Percentiles rank a stretch among this genome's conserved stretches.
Conservation (phyloP, 495 filamentous ascomycete species). For the Aspergillus nanangensis region DNA sequence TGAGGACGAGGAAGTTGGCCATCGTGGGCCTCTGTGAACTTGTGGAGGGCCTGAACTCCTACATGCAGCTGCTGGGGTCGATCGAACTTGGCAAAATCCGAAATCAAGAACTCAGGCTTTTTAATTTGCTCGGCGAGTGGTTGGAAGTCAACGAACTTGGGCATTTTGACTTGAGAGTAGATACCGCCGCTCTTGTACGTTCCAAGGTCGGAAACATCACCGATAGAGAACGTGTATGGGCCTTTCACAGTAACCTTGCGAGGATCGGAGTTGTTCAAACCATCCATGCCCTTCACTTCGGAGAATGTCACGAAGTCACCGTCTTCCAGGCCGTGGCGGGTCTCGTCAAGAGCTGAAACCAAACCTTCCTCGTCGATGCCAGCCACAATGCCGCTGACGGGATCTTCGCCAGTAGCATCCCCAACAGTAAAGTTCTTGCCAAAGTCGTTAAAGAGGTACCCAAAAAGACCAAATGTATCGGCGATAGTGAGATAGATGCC, state of each 20-base stretch:
- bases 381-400: slow-evolving; percentile 84
- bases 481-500: slow-evolving; percentile 84
- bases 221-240: slow-evolving; percentile 96
- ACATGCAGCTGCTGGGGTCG: slow-evolving; percentile 86
- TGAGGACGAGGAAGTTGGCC: slow-evolving; percentile 75
- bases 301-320: slow-evolving; percentile 94
- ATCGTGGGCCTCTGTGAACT: slow-evolving; percentile 64
- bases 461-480: slow-evolving; percentile 91
- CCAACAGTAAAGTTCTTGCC: slow-evolving; percentile 86
- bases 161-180: slow-evolving; percentile 96
- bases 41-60: slow-evolving; percentile 88
- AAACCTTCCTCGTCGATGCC: slow-evolving; percentile 82
- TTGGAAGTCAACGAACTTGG: slow-evolving; percentile 89
- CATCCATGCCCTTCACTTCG: slow-evolving; percentile 91
- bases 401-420: slow-evolving; percentile 87
- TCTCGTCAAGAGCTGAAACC: slow-evolving; percentile 94
- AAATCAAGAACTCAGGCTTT: slow-evolving; percentile 83
- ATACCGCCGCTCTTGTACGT: slow-evolving; percentile 83
- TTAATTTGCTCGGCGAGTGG: slow-evolving; percentile 68
- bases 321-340: slow-evolving; percentile 91
- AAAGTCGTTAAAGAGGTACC: slow-evolving; percentile 95
- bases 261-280: slow-evolving; percentile 73
- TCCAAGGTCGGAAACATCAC: slow-evolving; percentile 82
- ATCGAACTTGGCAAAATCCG: slow-evolving; percentile 97
- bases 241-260: slow-evolving; percentile 90